These are phyloP conservation scores for Sclerospora graminicola DNA, from an alignment of 352 stramenopile species.

Conservation along the genomic window DNA sequence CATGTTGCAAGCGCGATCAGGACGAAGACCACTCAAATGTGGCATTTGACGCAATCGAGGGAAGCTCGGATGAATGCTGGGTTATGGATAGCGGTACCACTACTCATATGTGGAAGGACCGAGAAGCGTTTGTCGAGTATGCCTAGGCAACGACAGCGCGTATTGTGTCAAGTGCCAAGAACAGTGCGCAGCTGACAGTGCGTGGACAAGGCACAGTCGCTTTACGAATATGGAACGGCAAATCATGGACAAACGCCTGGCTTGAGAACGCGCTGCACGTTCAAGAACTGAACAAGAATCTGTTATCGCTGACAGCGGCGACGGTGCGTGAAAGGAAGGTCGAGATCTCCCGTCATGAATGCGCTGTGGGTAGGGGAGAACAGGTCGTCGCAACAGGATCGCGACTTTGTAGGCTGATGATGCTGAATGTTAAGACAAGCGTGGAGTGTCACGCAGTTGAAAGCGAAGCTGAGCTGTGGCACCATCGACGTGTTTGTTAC, in stretches of 20 bases:
- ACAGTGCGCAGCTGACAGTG: not conserved
- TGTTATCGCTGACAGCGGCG: not conserved
- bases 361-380: not conserved
- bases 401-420: not conserved
- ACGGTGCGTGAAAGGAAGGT: not conserved
- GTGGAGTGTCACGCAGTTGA: not conserved
- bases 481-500: not conserved
- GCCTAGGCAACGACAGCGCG: not conserved
- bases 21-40: too few species aligned
- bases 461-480: not conserved
- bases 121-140: constrained; percentile 1
- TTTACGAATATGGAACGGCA: not conserved
- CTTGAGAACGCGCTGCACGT: not conserved
- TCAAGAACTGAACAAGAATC: not conserved
- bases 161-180: not conserved
- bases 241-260: not conserved
- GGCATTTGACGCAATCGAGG: too few species aligned
- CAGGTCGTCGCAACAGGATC: too few species aligned
- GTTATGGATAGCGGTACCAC: not conserved
- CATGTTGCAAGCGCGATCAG: too few species aligned
- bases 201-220: not conserved
- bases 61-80: not conserved
- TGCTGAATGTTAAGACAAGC: not conserved
- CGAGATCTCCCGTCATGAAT: not conserved
- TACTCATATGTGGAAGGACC: not conserved